A percentile compares a stretch with the other conserved stretches of the same genome.
Conservation (phyloP, 352 stramenopile species). For the Globisporangium canariense region DNA sequence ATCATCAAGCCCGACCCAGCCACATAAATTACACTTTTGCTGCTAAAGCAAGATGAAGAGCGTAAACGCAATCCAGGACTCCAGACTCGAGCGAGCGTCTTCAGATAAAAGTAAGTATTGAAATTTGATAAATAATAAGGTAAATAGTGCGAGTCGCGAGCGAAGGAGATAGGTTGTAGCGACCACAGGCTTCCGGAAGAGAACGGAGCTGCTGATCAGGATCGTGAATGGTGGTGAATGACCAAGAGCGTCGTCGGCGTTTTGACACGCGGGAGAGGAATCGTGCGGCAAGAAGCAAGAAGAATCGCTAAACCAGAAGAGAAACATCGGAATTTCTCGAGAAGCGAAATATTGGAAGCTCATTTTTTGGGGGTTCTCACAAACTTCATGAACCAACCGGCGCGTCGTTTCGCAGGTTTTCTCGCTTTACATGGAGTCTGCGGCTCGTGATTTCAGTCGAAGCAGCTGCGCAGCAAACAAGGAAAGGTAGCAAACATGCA, state of each 20-base stretch:
- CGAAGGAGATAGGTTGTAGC: background rate
- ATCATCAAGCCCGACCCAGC: background rate
- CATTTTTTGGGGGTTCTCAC: background rate
- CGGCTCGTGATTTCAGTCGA: background rate
- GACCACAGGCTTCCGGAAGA: slow-evolving; percentile 4
- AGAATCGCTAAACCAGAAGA: slow-evolving; percentile 3
- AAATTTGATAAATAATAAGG: slow-evolving; percentile 16
- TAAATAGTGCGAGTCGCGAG: slow-evolving; percentile 5
- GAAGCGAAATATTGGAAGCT: background rate
- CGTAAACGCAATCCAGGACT: background rate
- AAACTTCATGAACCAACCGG: background rate
- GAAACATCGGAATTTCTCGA: slow-evolving; percentile 12
- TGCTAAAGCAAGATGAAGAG: background rate
- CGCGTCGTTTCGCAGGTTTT: slow-evolving; percentile 1
- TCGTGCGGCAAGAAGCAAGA: background rate
- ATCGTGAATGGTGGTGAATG: background rate
- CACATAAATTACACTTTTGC: background rate
- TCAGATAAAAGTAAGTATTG: slow-evolving; percentile 13
- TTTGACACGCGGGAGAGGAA: background rate
- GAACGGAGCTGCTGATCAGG: slow-evolving; percentile 5
- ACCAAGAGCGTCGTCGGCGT: background rate
- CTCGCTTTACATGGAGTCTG: background rate
- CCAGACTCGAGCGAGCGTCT: background rate
- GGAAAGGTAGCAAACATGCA: slow-evolving; percentile 36
- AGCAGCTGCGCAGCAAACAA: background rate